Base-by-base conservation (phyloP, 1,284 basidiomycete species). In the Malassezia psittaci region DNA sequence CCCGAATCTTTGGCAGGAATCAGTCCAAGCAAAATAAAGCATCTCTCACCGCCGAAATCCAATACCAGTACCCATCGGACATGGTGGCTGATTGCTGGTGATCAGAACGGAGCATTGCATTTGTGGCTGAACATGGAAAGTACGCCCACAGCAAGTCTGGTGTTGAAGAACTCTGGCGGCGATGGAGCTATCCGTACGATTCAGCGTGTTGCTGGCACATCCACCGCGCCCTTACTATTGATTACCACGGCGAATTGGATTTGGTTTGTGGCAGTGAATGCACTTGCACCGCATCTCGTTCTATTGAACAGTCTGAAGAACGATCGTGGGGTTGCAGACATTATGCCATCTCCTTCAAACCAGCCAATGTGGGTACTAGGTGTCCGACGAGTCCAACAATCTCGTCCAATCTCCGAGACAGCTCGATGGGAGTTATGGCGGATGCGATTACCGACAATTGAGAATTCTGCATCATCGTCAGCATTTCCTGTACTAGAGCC, bases 351-450 rank as follows among this genome's bases (percentile, higher is more conserved):
- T 5, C 6, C 35, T 19, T 12, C 10, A 13, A 35, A 11, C n/a
- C 34, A 34, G 11, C 39, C 52, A 19, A 15, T 15, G 16, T 54
- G 54, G 43, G 42, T 57, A 2, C 32, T 57, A 5, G 55, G 55
- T 36, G 21, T 57, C 29, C 49, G 55, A n/a, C 55, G 55, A 2
- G 44, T 51, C 29, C 2, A 13, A 2, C 6, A 4, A 3, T 32
- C 16, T 18, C 41, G 16, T 16, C 6, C 15, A 15, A 16, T 24
- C 6, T 19, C 21, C 1, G 29, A 29, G 43, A 41, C 36, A 7
- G 43, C 54, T 11, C 55, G 50, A 16, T 57, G 55, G 55, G 55
- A 57, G 35, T 38, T 45, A 10, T 57, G 55, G 55, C 55, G 55
- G 10, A 52, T 43, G 53, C 53, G 41, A n/a, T 9, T 50, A 34